phyloP scores from a whole-genome alignment of 129 eudicot species.

The Mikania micrantha region DNA sequence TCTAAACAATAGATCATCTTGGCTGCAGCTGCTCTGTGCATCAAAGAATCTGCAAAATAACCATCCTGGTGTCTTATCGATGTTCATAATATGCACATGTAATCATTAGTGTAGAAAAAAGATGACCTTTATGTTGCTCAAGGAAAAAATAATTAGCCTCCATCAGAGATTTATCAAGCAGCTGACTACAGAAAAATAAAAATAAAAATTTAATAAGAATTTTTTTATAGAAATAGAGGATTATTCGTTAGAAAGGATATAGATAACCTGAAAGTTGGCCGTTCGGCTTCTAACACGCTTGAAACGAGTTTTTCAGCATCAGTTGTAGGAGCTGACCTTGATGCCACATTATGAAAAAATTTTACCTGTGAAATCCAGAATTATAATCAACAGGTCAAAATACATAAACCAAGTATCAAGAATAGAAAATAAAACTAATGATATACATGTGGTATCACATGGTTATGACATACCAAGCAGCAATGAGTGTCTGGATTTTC shows the following conservation, averaged over 20 bases:
- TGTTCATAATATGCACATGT: background rate
- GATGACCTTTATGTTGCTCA: constrained; percentile 71
- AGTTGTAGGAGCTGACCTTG: constrained; percentile 70
- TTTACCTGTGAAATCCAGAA: constrained; percentile 46
- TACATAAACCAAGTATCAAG: background rate
- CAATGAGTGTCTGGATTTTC: constrained; percentile 32
- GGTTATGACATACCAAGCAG: constrained; percentile 27
- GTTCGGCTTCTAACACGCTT: constrained; percentile 86
- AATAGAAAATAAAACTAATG: background rate
- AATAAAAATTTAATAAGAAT: background rate
- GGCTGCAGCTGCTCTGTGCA: constrained; percentile 94
- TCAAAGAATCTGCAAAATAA: constrained; percentile 66
- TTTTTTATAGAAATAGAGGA: background rate
- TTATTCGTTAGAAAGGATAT: background rate
- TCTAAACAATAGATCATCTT: constrained; percentile 76
- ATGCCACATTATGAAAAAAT: constrained; percentile 71
- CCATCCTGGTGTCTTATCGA: constrained; percentile 1
- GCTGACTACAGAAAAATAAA: constrained; percentile 40
- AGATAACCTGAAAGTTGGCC: constrained; percentile 62
- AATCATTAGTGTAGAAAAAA: background rate
- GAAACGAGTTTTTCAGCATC: constrained; percentile 74
- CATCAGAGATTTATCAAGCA: constrained; percentile 65
- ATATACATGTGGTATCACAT: background rate
- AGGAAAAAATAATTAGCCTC: constrained; percentile 70
- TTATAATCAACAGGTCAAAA: background rate